Evolutionary conservation across 495 filamentous ascomycete genomes (phyloP).

Genomic region (Penicillium daleae): DNA sequence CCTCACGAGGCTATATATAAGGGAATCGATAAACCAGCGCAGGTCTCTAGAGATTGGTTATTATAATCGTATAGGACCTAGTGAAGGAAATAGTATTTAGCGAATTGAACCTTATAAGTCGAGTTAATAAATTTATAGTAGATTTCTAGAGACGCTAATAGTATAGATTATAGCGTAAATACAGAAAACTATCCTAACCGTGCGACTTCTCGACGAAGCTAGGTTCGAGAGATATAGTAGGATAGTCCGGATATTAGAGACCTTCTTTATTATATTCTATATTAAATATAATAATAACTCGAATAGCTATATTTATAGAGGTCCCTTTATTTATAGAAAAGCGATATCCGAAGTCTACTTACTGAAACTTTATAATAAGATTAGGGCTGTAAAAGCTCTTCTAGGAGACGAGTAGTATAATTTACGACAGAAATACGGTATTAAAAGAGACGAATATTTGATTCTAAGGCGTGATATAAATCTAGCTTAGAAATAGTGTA

Average conservation of each 20-base stretch:
- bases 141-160: background rate
- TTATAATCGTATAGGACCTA: background rate
- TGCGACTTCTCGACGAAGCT: background rate
- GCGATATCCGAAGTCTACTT: background rate
- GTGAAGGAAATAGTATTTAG: background rate
- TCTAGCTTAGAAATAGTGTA: background rate
- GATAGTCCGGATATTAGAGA: background rate
- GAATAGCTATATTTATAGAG: background rate
- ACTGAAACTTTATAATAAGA: background rate
- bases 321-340: background rate
- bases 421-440: background rate
- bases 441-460: slow-evolving; percentile 2
- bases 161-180: background rate
- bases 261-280: background rate
- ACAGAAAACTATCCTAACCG: background rate
- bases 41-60: no score
- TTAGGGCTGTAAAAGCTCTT: background rate
- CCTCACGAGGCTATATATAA: no score
- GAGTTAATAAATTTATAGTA: background rate
- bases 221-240: background rate
- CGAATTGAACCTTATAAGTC: background rate
- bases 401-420: background rate
- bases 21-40: no score
- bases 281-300: background rate
- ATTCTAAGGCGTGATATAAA: background rate